Conservation (phyloP, 352 stramenopile genomes). For the Phytopythium cucurbitacearum region DNA sequence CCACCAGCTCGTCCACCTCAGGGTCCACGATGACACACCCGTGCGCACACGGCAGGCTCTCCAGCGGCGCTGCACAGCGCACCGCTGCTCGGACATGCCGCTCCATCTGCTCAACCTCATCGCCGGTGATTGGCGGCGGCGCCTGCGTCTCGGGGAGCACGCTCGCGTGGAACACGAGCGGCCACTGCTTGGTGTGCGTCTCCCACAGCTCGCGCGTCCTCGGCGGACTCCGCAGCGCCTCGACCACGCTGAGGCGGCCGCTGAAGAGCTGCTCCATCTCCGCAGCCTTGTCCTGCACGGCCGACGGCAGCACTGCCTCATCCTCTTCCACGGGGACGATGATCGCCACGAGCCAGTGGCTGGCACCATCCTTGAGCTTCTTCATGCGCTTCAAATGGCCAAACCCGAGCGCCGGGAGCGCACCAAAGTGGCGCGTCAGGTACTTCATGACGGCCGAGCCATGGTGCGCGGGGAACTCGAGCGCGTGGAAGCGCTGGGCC, state of each 20-base stretch:
- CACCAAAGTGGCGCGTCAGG: constrained; percentile 39
- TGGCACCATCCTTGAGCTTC: constrained; percentile 35
- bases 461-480: constrained; percentile 60
- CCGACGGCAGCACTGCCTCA: constrained; percentile 4
- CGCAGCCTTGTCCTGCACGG: neutral
- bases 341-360: constrained; percentile 47
- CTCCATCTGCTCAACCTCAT: constrained; percentile 29
- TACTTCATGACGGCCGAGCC: constrained; percentile 68
- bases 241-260: constrained; percentile 33
- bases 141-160: constrained; percentile 34
- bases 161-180: constrained; percentile 77
- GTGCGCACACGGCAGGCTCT: constrained; percentile 24
- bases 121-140: constrained; percentile 31
- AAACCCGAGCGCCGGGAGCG: constrained; percentile 60
- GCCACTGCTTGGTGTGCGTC: constrained; percentile 56
- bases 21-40: constrained; percentile 61
- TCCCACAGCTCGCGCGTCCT: constrained; percentile 59
- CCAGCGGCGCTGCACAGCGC: constrained; percentile 4
- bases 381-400: constrained; percentile 83
- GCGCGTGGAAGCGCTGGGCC: constrained; percentile 64
- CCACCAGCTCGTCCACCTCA: constrained; percentile 18
- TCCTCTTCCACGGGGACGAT: constrained; percentile 25
- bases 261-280: constrained; percentile 39
- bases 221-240: constrained; percentile 51
- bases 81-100: constrained; percentile 17